Conservation (phyloP, 2,329 filamentous ascomycete species). For the Acephala macrosclerotiorum region DNA sequence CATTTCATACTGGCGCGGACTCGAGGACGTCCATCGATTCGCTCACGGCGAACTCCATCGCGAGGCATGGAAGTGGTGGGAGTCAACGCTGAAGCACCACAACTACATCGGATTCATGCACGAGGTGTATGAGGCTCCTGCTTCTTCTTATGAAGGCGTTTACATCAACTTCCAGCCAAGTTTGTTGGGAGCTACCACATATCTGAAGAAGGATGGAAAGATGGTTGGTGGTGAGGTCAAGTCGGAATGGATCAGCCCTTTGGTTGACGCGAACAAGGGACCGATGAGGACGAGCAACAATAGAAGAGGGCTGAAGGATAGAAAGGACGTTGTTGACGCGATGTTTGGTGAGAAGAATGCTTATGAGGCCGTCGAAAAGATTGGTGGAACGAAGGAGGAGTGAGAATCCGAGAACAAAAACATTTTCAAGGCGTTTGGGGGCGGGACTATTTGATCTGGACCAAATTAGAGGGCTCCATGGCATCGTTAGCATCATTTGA, state of each 20-base stretch:
- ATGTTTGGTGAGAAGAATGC: conserved; percentile 24
- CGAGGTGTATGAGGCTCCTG: conserved; percentile 33
- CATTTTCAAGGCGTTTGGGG: background rate
- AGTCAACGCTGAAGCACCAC: conserved; percentile 24
- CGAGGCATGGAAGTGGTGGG: conserved; percentile 86
- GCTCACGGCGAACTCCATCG: conserved; percentile 71
- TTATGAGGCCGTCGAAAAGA: conserved; percentile 18
- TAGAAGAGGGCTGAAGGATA: conserved; percentile 25
- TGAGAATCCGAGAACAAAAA: background rate
- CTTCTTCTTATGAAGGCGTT: conserved; percentile 29
- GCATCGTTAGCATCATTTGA: background rate
- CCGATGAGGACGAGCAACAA: conserved; percentile 28
- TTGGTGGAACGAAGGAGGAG: background rate
- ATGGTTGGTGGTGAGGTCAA: conserved; percentile 29
- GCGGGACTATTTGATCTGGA: background rate
- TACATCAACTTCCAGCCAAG: conserved; percentile 36
- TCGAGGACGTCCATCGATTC: conserved; percentile 32
- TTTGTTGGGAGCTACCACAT: conserved; percentile 29
- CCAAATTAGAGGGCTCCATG: background rate
- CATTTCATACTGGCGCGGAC: conserved; percentile 31
- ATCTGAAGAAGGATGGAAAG: conserved; percentile 33
- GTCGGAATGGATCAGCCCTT: conserved; percentile 30
- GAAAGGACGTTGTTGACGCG: conserved; percentile 18
- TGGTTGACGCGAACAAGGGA: conserved; percentile 30
- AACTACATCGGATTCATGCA: conserved; percentile 36